Evolutionary conservation across 2,329 filamentous ascomycete species (phyloP), one percentile per base, ranked within the genome.

Genomic region (Paecilomyces sp.): DNA sequence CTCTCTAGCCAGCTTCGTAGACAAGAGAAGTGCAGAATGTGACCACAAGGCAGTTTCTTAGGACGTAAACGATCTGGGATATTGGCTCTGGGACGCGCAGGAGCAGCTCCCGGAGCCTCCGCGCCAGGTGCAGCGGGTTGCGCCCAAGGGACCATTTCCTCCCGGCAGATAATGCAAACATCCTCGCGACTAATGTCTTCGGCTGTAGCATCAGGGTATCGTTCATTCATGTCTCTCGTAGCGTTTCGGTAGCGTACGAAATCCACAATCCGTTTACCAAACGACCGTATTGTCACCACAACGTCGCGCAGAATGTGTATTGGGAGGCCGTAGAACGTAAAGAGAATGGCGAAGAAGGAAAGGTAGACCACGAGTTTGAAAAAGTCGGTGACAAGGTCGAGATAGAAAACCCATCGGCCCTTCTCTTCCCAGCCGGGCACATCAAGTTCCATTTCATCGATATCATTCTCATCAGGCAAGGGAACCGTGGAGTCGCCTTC

Each of bases 241-340:
- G 94, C 94, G 68, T 91, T 91, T 60, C 92, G 88, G 73, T 97
- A 99, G 61, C 91, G 87, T 64, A 96, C 78, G 65, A 97, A 89
- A 65, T 96, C 92, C 63, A 87, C 84, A n/a, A 97, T 85, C 11
- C 93, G 85, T 77, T 94, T 95, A 62, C 91, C 83, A 73, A 99
- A 97, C 2, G 93, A 96, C 57, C 92, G 85, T 56, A 93, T 88
- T 0, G 94, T 97, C 77, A 99, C 86, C 75, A 97, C 96, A 24
- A 97, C 85, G 72, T 99, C 94, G 58, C 94, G 85, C 79, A 99
- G 89, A 60, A 99, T 97, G 71, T 99, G 94, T 62, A 99, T 95
- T 0, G 94, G 94, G 31, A 99, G 81, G 11, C 93, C 94, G 72
- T 96, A 97, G 80, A 97, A 97, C 28, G 87, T 88, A 68, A 97